These are phyloP conservation scores for Heterobasidion annosum DNA, from an alignment of 1,284 basidiomycete species.

Conservation along the genomic window DNA sequence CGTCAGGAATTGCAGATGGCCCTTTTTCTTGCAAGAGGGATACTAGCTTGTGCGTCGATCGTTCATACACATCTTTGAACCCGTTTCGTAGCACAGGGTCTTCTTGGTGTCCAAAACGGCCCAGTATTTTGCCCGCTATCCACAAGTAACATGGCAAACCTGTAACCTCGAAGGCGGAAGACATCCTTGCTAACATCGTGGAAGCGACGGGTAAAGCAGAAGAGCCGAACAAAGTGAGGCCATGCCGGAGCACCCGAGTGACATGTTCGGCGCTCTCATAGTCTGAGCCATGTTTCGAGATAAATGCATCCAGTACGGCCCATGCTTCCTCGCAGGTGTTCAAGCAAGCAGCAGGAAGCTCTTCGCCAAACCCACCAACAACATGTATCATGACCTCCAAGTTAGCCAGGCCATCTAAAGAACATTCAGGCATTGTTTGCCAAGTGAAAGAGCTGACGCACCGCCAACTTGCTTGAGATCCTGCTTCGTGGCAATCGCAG, in stretches of 20 bases:
- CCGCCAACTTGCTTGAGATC: conserved; percentile 56
- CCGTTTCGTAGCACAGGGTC: conserved; percentile 41
- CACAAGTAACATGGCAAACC: conserved; percentile 88
- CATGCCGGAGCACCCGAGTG: conserved; percentile 82
- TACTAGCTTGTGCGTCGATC: conserved; percentile 64
- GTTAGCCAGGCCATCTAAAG: conserved; percentile 76
- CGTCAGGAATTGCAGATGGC: conserved; percentile 74
- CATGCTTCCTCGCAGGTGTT: conserved; percentile 79
- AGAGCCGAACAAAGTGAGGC: conserved; percentile 74
- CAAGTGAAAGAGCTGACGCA: conserved; percentile 26
- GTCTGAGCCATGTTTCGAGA: conserved; percentile 73
- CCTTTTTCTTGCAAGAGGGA: conserved; percentile 56
- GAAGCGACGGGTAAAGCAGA: conserved; percentile 64
- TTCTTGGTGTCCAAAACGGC: conserved; percentile 62
- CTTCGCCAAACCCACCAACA: conserved; percentile 72
- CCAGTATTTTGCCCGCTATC: conserved; percentile 84
- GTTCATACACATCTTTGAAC: conserved; percentile 65
- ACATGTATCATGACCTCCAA: conserved; percentile 83
- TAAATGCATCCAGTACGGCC: conserved; percentile 74
- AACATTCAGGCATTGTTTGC: conserved; percentile 9
- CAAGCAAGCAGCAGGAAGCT: conserved; percentile 74
- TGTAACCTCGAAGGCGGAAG: conserved; percentile 70
- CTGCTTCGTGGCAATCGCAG: conserved; percentile 44
- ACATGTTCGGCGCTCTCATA: conserved; percentile 80
- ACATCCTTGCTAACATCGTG: conserved; percentile 69